Base-by-base conservation (phyloP, 805 yeast species). In the Zygotorulaspora florentina region DNA sequence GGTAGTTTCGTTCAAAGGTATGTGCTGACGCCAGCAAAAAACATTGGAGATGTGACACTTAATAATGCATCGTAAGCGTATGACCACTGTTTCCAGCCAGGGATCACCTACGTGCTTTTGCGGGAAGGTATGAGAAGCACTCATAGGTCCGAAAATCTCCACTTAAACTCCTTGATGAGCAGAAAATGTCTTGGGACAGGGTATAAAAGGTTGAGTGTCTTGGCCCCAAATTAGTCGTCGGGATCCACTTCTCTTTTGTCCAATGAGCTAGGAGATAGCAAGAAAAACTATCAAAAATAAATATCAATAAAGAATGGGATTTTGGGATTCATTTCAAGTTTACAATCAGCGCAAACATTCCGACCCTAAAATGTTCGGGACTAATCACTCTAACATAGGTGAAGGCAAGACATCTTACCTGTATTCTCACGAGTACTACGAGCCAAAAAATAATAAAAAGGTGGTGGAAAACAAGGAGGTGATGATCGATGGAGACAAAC, bases 261-360 rank as follows among this genome's bases (percentile, higher is more conserved):
- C n/a, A n/a, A n/a, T n/a, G n/a, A n/a, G n/a, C n/a, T n/a, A n/a
- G n/a, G n/a, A n/a, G n/a, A 27, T 27, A 34, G 11, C n/a, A 16
- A 34, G 20, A 3, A 16, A 13, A 2, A 15, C 37, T 6, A 34
- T 34, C n/a, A 8, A 4, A 33, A 35, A 11, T 11, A 20, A 11
- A 10, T 1, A 16, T 15, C n/a, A 28, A 31, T 17, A 10, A 33
- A 56, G 42, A 51, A 50, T 45, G 42, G 56, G 56, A 42, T 45
- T 65, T 45, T 62, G 62, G 54, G 61, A 64, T 39, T 58, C 69
- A 34, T 65, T 65, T 43, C 55, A 54, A 44, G 66, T 65, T 15
- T 61, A 65, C 50, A 61, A 64, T 52, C 55, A 46, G 37, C 54
- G 52, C 34, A 65, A 65, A 39, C 69, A 65, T 46, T 54, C 63